Evolutionary conservation across 208 protist genomes (phyloP).

Genomic region (Trypanosoma grayi): DNA sequence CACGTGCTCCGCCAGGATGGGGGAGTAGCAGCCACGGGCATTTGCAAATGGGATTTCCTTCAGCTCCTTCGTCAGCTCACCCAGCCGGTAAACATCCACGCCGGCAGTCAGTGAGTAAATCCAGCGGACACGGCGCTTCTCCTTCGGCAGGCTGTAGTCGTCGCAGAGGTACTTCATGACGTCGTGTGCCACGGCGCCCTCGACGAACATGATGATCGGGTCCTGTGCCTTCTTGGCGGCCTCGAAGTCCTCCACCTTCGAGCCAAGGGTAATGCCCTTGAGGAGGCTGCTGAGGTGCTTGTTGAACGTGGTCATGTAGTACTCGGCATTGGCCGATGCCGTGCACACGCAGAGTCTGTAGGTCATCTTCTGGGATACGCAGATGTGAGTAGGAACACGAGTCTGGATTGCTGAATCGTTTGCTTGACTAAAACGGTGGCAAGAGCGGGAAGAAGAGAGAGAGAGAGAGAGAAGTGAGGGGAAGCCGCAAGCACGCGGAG

Average conservation of each 20-base stretch:
- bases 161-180: constrained; percentile 67
- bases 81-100: constrained; percentile 59
- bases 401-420: too few species aligned
- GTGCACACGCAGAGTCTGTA: constrained; percentile 32
- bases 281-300: constrained; percentile 11
- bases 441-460: too few species aligned
- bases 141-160: constrained; percentile 35
- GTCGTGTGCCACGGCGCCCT: constrained; percentile 24
- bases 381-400: too few species aligned
- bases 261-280: constrained; percentile 31
- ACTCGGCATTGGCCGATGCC: constrained; percentile 8
- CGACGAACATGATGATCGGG: constrained; percentile 37
- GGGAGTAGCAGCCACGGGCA: constrained; percentile 58
- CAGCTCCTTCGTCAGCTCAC: constrained; percentile 41
- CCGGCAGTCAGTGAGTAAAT: constrained; percentile 78
- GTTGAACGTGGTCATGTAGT: constrained; percentile 10
- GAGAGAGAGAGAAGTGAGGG: too few species aligned
- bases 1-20: constrained; percentile 77
- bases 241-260: constrained; percentile 29
- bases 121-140: constrained; percentile 57
- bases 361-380: constrained; percentile 19
- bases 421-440: too few species aligned
- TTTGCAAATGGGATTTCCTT: constrained; percentile 66
- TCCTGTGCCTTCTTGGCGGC: constrained; percentile 25
- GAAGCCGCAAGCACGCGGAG: too few species aligned